Evolutionary conservation across 1,284 basidiomycete genomes (phyloP).

Genomic region (Malassezia obtusa): DNA sequence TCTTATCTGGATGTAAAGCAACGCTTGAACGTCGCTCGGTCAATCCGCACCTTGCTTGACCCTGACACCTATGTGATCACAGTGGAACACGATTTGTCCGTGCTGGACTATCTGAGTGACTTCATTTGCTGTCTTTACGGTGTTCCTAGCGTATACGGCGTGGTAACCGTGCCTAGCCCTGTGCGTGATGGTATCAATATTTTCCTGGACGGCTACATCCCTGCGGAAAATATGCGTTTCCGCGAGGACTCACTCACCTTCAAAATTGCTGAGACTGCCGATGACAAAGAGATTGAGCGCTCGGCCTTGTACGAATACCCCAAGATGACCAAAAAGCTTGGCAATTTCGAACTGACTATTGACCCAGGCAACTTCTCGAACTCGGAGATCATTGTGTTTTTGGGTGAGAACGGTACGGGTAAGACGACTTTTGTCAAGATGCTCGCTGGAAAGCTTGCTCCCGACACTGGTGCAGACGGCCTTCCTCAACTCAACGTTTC

Average conservation of each 20-base stretch:
- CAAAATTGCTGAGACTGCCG: constrained; percentile 47
- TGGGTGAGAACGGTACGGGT: constrained; percentile 48
- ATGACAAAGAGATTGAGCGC: constrained; percentile 38
- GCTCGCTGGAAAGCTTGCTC: constrained; percentile 46
- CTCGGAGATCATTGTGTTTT: constrained; percentile 47
- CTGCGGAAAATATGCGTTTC: constrained; percentile 48
- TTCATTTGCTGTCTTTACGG: constrained; percentile 48
- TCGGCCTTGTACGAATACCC: constrained; percentile 38
- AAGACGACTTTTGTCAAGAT: constrained; percentile 49
- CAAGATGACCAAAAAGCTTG: constrained; percentile 45
- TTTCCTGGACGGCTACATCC: constrained; percentile 47
- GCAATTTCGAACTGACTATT: constrained; percentile 42
- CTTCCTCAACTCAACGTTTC: constrained; percentile 46
- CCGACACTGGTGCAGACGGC: constrained; percentile 37
- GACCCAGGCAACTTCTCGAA: constrained; percentile 44
- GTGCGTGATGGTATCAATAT: constrained; percentile 49
- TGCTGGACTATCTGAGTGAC: constrained; percentile 47
- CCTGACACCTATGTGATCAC: constrained; percentile 47
- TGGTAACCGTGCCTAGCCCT: constrained; percentile 44
- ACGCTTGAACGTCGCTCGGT: constrained; percentile 45
- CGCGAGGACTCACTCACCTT: constrained; percentile 45
- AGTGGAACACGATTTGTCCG: constrained; percentile 47
- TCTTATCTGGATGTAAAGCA: constrained; percentile 48
- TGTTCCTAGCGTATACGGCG: constrained; percentile 46
- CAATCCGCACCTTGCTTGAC: constrained; percentile 44